These are phyloP conservation scores for Cenchrus fungigraminus DNA, from an alignment of 176 grass and related monocot genomes.

Conservation along the genomic window DNA sequence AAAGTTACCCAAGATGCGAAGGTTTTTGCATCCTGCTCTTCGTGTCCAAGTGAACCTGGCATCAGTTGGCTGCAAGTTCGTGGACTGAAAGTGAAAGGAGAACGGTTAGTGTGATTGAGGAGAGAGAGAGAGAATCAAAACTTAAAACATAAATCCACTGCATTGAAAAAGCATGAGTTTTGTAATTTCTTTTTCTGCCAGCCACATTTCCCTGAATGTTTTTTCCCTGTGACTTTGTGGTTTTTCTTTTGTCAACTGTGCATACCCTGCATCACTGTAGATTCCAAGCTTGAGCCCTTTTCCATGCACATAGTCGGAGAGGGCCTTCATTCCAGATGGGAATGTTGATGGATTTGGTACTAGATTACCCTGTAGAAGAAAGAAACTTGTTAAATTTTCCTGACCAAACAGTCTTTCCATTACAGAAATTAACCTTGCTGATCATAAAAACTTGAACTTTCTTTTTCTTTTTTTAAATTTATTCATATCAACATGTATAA, in stretches of 20 bases:
- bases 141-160: not conserved
- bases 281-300: slow-evolving; percentile 62
- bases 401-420: not conserved
- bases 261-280: slow-evolving; percentile 57
- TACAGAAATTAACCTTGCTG: not conserved
- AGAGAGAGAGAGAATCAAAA: not conserved
- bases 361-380: slow-evolving; percentile 45
- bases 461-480: not conserved
- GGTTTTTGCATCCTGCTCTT: slow-evolving; percentile 55
- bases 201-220: not conserved
- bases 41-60: slow-evolving; percentile 56
- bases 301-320: slow-evolving; percentile 58
- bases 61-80: slow-evolving; percentile 54
- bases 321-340: slow-evolving; percentile 51
- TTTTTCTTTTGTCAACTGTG: not conserved
- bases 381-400: not conserved
- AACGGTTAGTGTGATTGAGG: not conserved
- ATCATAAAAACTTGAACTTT: not conserved
- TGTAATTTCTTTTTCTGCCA: not conserved
- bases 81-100: slow-evolving; percentile 39
- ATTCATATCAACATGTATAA: not conserved
- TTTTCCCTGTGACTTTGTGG: not conserved
- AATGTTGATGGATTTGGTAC: slow-evolving; percentile 46
- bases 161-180: not conserved
- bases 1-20: slow-evolving; percentile 46